A percentile compares a stretch with the other conserved stretches of the same genome.
phyloP scores from a whole-genome alignment of 441 rosid genomes.

The Eruca vesicaria region DNA sequence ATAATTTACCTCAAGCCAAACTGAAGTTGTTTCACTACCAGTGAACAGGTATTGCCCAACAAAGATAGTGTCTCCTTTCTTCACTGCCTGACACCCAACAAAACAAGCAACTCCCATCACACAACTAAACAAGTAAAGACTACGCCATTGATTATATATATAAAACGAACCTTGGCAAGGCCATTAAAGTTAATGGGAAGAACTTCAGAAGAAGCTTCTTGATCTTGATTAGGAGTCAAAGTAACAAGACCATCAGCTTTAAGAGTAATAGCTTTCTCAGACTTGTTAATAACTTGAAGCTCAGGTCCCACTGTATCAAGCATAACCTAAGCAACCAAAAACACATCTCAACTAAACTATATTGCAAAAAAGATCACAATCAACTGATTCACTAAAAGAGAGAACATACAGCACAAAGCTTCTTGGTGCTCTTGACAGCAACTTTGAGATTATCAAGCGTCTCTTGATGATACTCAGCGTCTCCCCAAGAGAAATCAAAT shows the following conservation, averaged over 20 bases:
- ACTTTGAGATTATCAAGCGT: constrained; percentile 81
- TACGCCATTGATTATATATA: neutral
- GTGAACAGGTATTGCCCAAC: constrained; percentile 94
- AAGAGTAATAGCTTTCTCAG: constrained; percentile 71
- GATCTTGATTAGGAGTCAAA: constrained; percentile 75
- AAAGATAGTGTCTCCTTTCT: constrained; percentile 91
- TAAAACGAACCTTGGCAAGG: constrained; percentile 57
- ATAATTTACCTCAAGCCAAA: constrained; percentile 87
- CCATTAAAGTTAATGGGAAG: constrained; percentile 93
- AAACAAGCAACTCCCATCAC: neutral
- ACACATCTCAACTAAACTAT: neutral
- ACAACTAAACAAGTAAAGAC: neutral
- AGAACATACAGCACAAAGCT: constrained; percentile 85
- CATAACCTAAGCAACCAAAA: constrained; percentile 68
- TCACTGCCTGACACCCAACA: constrained; percentile 68
- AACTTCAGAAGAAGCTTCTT: constrained; percentile 76
- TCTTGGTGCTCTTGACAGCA: constrained; percentile 83
- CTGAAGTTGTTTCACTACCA: constrained; percentile 98
- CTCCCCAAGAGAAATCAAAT: constrained; percentile 92
- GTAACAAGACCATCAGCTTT: constrained; percentile 65
- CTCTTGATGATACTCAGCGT: constrained; percentile 77
- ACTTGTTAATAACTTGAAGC: constrained; percentile 81
- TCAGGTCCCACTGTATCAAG: constrained; percentile 92
- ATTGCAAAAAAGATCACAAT: neutral
- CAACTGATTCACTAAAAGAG: neutral